These are phyloP conservation scores for Raphidocelis subcapitata DNA, from an alignment of 139 green algal genomes.

Conservation along the genomic window DNA sequence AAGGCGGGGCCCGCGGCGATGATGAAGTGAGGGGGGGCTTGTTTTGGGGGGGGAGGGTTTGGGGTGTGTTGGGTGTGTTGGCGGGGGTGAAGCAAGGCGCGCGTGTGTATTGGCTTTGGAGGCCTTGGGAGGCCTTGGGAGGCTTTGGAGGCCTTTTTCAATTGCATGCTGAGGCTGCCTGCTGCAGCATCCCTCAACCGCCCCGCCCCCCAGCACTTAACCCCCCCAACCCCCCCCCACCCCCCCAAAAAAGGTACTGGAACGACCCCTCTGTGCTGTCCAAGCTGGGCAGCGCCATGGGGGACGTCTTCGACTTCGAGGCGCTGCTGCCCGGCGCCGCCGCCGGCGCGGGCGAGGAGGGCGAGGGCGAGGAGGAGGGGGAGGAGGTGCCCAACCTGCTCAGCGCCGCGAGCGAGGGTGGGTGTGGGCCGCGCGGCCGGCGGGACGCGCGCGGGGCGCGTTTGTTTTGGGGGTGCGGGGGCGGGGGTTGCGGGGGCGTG, in stretches of 20 bases:
- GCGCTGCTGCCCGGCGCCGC: slow-evolving; percentile 9
- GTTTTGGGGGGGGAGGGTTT: too few relatives aligned
- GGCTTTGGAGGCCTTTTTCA: too few relatives aligned
- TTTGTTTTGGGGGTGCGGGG: background rate
- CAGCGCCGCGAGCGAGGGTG: slow-evolving; percentile 65
- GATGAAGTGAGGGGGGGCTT: slow-evolving; percentile 85
- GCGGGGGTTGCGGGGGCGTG: background rate
- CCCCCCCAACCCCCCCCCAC: too few relatives aligned
- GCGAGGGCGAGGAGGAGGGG: slow-evolving; percentile 58
- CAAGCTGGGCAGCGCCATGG: slow-evolving; percentile 90
- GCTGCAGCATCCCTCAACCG: too few relatives aligned
- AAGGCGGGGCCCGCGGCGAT: slow-evolving; percentile 88
- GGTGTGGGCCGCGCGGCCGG: too few relatives aligned
- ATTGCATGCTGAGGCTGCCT: too few relatives aligned
- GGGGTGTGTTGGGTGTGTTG: too few relatives aligned
- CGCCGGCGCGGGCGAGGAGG: slow-evolving; percentile 20
- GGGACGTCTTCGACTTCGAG: slow-evolving; percentile 51
- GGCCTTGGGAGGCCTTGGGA: background rate
- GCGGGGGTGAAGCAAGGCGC: too few relatives aligned
- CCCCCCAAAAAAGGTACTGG: slow-evolving; percentile 94
- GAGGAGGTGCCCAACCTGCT: slow-evolving; percentile 55
- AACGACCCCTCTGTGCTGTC: slow-evolving; percentile 89
- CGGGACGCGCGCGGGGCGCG: too few relatives aligned
- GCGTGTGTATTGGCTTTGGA: too few relatives aligned
- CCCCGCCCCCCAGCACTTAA: too few relatives aligned